phyloP scores from a whole-genome alignment of 192 early-diverging fungal genomes.

The Allomyces javanicus region DNA sequence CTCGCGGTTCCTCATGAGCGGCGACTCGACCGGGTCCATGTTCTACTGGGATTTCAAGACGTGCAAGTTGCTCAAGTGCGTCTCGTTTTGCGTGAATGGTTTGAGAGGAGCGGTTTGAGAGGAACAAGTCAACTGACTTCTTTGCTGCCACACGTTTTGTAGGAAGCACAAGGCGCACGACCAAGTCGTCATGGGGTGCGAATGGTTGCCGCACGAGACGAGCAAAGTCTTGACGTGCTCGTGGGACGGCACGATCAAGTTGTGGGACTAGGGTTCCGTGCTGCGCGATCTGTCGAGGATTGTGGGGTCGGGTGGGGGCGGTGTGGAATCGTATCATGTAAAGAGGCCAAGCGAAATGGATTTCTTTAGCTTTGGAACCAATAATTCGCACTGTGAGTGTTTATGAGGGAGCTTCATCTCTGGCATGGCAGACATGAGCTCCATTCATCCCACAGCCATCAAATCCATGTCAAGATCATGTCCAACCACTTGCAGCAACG shows the following conservation, averaged over 20 bases:
- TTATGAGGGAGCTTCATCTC: too few relatives aligned
- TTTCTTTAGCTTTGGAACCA: too few relatives aligned
- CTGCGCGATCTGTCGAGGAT: too few relatives aligned
- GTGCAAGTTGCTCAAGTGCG: constrained; percentile 48
- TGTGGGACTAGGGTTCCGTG: constrained; percentile 32
- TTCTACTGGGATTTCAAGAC: constrained; percentile 99
- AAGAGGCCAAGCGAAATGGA: too few relatives aligned
- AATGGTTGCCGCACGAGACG: constrained; percentile 94
- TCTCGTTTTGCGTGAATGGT: constrained; percentile 1
- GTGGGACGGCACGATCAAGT: constrained; percentile 92
- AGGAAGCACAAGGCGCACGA: constrained; percentile 80
- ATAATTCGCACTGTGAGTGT: too few relatives aligned
- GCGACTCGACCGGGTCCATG: constrained; percentile 79
- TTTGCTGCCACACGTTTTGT: not conserved
- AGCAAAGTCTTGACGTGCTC: constrained; percentile 78
- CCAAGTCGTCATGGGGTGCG: constrained; percentile 66
- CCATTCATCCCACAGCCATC: too few relatives aligned
- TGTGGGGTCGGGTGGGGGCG: too few relatives aligned
- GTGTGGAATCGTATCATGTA: too few relatives aligned
- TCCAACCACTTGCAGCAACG: too few relatives aligned
- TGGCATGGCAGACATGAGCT: too few relatives aligned
- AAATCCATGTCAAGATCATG: too few relatives aligned
- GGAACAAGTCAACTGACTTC: not conserved
- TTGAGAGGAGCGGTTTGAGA: not conserved
- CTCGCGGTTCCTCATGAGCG: constrained; percentile 63